These are phyloP conservation scores for Polyplosphaeria fusca DNA, from an alignment of 495 filamentous ascomycete genomes.

Conservation along the genomic window DNA sequence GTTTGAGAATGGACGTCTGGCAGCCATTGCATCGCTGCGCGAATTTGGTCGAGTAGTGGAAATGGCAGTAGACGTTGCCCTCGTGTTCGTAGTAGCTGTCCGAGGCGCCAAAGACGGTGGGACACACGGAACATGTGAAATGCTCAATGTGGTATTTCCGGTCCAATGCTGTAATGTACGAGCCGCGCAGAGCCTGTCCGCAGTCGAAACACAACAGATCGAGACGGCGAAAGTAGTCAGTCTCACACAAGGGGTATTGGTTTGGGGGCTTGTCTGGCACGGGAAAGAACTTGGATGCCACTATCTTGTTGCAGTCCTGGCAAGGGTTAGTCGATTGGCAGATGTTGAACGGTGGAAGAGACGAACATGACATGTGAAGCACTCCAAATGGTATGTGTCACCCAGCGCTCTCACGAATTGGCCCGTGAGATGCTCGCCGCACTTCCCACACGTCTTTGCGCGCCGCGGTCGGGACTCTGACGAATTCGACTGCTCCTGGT, in stretches of 20 bases:
- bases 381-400: slow-evolving; percentile 93
- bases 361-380: slow-evolving; percentile 93
- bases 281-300: slow-evolving; percentile 98
- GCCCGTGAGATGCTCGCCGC: slow-evolving; percentile 76
- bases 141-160: slow-evolving; percentile 99
- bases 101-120: slow-evolving; percentile 93
- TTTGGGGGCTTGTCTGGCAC: slow-evolving; percentile 82
- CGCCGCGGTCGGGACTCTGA: slow-evolving; percentile 22
- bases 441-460: slow-evolving; percentile 77
- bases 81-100: slow-evolving; percentile 99
- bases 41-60: slow-evolving; percentile 97
- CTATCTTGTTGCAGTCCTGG: slow-evolving; percentile 93
- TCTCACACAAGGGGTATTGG: slow-evolving; percentile 96
- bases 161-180: slow-evolving; percentile 96
- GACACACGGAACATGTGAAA: slow-evolving; percentile 97
- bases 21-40: slow-evolving; percentile 95
- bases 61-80: slow-evolving; percentile 94
- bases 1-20: slow-evolving; percentile 96
- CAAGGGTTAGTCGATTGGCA: slow-evolving; percentile 3
- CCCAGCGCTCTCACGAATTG: slow-evolving; percentile 93
- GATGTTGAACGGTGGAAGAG: too few species aligned
- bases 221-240: slow-evolving; percentile 92
- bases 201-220: slow-evolving; percentile 89
- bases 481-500: neutral
- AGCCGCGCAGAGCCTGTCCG: slow-evolving; percentile 88